Conservation (phyloP, 2,329 filamentous ascomycete genomes). For the Fusarium udum region DNA sequence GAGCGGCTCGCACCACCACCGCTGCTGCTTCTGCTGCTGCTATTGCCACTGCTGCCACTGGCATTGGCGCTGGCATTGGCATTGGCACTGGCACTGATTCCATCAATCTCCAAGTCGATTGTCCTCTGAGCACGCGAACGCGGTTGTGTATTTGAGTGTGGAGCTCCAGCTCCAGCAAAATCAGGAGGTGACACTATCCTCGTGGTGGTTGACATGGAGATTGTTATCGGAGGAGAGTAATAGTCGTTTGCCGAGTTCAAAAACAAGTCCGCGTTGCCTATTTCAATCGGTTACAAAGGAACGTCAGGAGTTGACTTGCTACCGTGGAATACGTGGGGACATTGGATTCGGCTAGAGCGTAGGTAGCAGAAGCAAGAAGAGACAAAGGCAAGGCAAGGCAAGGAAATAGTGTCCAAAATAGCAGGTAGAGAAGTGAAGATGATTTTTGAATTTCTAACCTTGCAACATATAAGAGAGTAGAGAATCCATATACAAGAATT, state of each 20-base stretch:
- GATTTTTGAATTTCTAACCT: conserved; percentile 37
- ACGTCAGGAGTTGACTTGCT: conserved; percentile 36
- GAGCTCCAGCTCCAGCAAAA: conserved; percentile 19
- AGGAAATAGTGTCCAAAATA: not conserved
- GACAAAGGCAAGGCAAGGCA: not conserved
- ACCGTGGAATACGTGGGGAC: conserved; percentile 10
- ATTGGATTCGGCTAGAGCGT: conserved; percentile 3
- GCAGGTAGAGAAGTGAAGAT: not conserved
- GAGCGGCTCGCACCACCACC: conserved; percentile 22
- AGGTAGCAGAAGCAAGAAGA: not conserved
- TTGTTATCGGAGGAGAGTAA: conserved; percentile 31
- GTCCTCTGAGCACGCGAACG: conserved; percentile 24
- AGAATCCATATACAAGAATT: conserved; percentile 37
- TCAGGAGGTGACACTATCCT: conserved; percentile 31
- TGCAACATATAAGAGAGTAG: conserved; percentile 36
- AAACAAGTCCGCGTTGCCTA: conserved; percentile 37
- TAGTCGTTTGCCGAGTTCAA: conserved; percentile 28
- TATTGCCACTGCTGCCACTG: not conserved
- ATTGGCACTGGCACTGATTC: not conserved
- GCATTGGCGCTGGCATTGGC: not conserved
- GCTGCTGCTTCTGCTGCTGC: not conserved
- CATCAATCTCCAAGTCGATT: conserved; percentile 22
- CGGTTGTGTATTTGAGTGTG: not conserved
- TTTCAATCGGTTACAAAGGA: conserved; percentile 32
- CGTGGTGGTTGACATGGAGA: conserved; percentile 40